Conservation (phyloP, 257 asterid genomes). For the Datura wrightii region DNA sequence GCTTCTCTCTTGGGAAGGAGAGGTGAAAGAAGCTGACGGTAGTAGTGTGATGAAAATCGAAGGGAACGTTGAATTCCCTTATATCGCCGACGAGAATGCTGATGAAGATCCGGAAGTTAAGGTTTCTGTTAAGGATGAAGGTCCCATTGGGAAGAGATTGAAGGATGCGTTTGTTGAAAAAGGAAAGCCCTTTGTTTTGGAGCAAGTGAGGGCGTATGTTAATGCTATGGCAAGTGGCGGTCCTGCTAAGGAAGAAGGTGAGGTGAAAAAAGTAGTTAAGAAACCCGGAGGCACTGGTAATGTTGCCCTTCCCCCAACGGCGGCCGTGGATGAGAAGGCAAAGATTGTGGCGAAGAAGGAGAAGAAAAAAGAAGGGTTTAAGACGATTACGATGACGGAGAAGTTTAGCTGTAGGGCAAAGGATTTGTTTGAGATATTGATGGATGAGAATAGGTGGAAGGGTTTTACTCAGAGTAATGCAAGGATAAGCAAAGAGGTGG, state of each 20-base stretch:
- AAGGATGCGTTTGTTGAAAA: constrained; percentile 77
- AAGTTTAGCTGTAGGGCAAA: constrained; percentile 79
- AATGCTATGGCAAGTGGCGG: constrained; percentile 82
- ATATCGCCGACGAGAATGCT: constrained; percentile 91
- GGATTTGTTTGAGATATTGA: constrained; percentile 83
- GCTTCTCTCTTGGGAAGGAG: constrained; percentile 74
- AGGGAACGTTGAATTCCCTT: constrained; percentile 82
- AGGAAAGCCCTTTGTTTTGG: constrained; percentile 80
- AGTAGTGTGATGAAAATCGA: constrained; percentile 53
- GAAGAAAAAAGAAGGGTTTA: constrained; percentile 86
- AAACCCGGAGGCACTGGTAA: constrained; percentile 32
- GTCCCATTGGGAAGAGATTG: constrained; percentile 67
- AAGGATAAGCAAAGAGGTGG: constrained; percentile 78
- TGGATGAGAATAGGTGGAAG: constrained; percentile 99
- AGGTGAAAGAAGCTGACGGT: constrained; percentile 67
- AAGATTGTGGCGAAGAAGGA: constrained; percentile 41
- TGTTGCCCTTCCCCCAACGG: not conserved
- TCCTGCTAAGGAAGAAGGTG: constrained; percentile 89
- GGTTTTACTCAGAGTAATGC: constrained; percentile 97
- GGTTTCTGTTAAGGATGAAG: constrained; percentile 74
- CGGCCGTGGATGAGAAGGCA: not conserved
- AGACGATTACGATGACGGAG: constrained; percentile 86
- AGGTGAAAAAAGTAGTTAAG: constrained; percentile 58
- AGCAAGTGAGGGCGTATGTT: constrained; percentile 67
- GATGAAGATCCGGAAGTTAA: constrained; percentile 85